Evolutionary conservation across 108 stramenopile genomes (phyloP).

Genomic region (Chaetoceros muelleri): DNA sequence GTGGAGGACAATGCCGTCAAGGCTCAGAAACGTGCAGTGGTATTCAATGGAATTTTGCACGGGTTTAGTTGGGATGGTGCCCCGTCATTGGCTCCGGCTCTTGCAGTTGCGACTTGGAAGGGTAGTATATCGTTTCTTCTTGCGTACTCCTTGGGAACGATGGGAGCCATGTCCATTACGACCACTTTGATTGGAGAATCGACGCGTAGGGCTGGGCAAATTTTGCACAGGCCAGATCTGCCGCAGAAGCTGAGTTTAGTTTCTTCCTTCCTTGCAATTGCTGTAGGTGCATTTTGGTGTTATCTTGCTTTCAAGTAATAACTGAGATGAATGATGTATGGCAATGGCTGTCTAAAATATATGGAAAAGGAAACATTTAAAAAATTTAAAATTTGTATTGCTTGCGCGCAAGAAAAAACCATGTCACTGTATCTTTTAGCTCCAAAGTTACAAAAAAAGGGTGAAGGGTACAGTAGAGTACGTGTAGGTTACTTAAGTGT

Average conservation of each 20-base stretch:
- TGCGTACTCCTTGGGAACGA: slow-evolving; percentile 91
- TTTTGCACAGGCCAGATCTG: slow-evolving; percentile 75
- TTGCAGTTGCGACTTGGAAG: slow-evolving; percentile 84
- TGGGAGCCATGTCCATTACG: slow-evolving; percentile 73
- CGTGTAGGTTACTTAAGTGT: too few species aligned
- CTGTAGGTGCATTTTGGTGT: slow-evolving; percentile 78
- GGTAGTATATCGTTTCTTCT: slow-evolving; percentile 80
- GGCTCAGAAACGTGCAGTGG: slow-evolving; percentile 70
- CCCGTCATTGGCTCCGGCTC: slow-evolving; percentile 85
- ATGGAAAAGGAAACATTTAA: too few species aligned
- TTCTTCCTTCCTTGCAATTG: slow-evolving; percentile 66
- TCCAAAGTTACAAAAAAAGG: too few species aligned
- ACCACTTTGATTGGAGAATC: slow-evolving; percentile 83
- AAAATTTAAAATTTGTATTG: too few species aligned
- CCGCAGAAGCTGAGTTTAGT: slow-evolving; percentile 71
- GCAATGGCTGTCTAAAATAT: too few species aligned
- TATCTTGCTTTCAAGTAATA: slow-evolving; percentile 44
- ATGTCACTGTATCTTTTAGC: too few species aligned
- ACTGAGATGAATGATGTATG: neutral
- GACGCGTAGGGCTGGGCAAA: slow-evolving; percentile 63
- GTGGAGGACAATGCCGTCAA: slow-evolving; percentile 14
- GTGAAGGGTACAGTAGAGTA: too few species aligned
- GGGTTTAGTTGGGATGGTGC: slow-evolving; percentile 97
- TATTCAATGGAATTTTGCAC: slow-evolving; percentile 91
- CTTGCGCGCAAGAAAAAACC: too few species aligned